Base-by-base conservation (phyloP, 345 rosid genomes). In the Draba incana region DNA sequence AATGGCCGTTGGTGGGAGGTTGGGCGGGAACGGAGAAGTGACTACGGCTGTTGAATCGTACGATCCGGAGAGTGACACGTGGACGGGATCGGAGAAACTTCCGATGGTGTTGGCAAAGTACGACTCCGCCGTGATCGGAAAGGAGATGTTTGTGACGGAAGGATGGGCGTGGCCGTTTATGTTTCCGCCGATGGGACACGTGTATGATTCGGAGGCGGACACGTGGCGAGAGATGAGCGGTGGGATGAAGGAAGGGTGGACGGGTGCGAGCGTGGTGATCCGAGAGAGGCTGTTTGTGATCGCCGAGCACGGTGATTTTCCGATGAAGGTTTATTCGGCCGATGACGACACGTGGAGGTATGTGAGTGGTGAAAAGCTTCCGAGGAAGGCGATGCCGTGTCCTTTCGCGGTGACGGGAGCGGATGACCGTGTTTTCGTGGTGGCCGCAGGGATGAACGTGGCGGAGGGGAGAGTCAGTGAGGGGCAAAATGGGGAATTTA, bases 81-180 rank as follows among this genome's bases (percentile, higher is more conserved):
- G 96, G 96, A 57, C 38, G 13, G 55, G 33, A 3, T 74, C 64
- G 3, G 75, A 81, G 30, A 77, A 63, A 3, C 50, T 89, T 66
- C 69, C 74, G 7, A 63, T 30, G 48, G 83, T 76, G 6, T 52
- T 87, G 5, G 82, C 82, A 3, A 77, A 79, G 81, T 89, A 89
- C 73, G 93, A 89, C 57, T 84, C 96, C 0, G 89, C 91, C 5
- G 88, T 85, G 76, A 14, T 85, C 2, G 83, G 83, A 15, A 52
- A 53, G 16, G 75, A 59, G 74, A 60, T 87, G 81, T 80, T 78
- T 20, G 84, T 87, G 35, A 85, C 93, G 4, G 93, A 89, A 44
- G 96, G 96, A 4, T 89, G 96, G 93, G 81, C 83, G 33, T 89
- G 96, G 96, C 96, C 96, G 3, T 89, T 89, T 56, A 57, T 66